phyloP scores from a whole-genome alignment of 2,329 filamentous ascomycete genomes.

The Penicillium sp. region DNA sequence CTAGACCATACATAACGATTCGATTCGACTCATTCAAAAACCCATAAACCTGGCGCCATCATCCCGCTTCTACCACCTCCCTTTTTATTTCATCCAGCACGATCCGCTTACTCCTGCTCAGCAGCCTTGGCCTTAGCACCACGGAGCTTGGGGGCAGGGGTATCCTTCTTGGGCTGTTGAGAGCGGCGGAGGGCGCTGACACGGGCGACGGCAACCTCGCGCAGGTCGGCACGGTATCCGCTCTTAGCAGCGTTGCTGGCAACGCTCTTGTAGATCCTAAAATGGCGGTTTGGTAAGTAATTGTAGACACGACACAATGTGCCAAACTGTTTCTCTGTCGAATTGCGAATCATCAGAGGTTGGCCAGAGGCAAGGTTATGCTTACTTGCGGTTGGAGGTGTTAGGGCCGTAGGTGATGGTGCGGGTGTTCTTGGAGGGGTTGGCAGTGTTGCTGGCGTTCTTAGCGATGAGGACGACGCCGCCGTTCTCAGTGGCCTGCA shows the following conservation, averaged over 20 bases:
- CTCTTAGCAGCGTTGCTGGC: conserved; percentile 78
- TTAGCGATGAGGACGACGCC: conserved; percentile 80
- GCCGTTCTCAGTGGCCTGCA: conserved; percentile 71
- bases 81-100: background rate
- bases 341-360: too few relatives aligned
- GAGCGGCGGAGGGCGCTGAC: conserved; percentile 78
- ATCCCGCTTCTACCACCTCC: background rate
- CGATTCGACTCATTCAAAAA: background rate
- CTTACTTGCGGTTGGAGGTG: conserved; percentile 77
- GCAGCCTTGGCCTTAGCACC: conserved; percentile 71
- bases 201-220: conserved; percentile 74
- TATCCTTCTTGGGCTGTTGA: conserved; percentile 74
- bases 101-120: conserved; percentile 27
- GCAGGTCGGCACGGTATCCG: conserved; percentile 79
- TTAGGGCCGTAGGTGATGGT: conserved; percentile 66
- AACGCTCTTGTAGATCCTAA: conserved; percentile 82
- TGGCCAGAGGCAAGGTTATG: too few relatives aligned
- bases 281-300: conserved; percentile 21
- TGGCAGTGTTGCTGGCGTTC: conserved; percentile 68
- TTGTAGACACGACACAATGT: background rate
- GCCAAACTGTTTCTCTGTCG: background rate
- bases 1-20: background rate
- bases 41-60: background rate
- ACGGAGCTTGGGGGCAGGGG: conserved; percentile 68
- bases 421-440: conserved; percentile 65